Base-by-base conservation (phyloP, 306 rosid genomes). In the Purshia tridentata region DNA sequence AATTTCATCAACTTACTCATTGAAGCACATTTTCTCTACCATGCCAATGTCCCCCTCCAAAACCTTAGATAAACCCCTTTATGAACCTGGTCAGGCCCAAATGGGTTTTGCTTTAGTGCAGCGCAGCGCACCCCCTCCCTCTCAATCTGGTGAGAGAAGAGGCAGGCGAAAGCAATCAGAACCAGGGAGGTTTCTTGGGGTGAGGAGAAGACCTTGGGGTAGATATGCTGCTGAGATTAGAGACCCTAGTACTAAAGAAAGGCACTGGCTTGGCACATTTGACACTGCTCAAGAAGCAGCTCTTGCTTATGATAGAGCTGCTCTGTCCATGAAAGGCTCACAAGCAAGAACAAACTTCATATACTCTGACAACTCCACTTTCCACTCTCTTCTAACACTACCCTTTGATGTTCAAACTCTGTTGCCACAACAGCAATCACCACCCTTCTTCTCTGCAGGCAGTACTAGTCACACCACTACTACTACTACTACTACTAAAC, bases 271-370 rank as follows among this genome's bases (percentile, higher is more conserved):
- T 69, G 99, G 99, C 35, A 95, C 99, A 11, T 95, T 95, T 78
- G 99, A 95, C 82, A 95, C 99, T 81, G 99, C 99, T 23, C 92
- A 92, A 77, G 99, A 95, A 82, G 99, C 99, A n/a, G 99, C 99
- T 73, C 86, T 95, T 74, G 99, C 99, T 85, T 95, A 95, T 90
- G 99, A 95, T 79, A 87, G 96, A 78, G 99, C 99, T 74, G 99
- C 99, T 73, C 75, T 95, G 20, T 92, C 98, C 84, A 95, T 95
- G 89, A 95, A 95, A 83, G 99, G 99, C 72, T 83, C 78, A 11
- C 98, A 95, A 82, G 98, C 99, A 44, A 87, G 99, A 80, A 95
- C 99, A 49, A 95, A 95, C 76, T 95, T 95, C 71, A 77, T 95
- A 54, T 95, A 95, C 84, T 67, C 98, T 78, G 88, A 93, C 63